Percentiles rank a stretch among this genome's conserved stretches.
Conservation (phyloP, 2,329 filamentous ascomycete genomes). For the Chalara sp. region DNA sequence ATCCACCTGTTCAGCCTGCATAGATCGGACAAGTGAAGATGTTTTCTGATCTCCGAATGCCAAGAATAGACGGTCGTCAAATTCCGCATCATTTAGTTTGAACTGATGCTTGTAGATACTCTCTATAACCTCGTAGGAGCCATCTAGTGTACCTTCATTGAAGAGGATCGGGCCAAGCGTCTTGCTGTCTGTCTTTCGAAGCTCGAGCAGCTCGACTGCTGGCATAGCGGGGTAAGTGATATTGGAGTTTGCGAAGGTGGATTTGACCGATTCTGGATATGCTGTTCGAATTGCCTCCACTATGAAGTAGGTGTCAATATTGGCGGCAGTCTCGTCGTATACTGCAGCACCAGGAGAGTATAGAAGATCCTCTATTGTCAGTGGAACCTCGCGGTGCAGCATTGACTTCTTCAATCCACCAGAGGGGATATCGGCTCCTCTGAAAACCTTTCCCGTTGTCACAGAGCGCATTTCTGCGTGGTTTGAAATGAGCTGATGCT, state of each 20-base stretch:
- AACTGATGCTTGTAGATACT: not conserved
- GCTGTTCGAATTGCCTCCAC: slow-evolving; percentile 1
- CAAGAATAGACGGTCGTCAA: slow-evolving; percentile 3
- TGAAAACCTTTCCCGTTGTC: slow-evolving; percentile 1
- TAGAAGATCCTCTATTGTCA: slow-evolving; percentile 2
- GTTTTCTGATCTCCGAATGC: slow-evolving; percentile 4
- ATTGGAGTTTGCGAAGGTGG: not conserved
- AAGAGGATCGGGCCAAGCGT: not conserved
- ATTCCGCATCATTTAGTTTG: not conserved
- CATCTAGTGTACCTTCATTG: not conserved
- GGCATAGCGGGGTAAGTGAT: not conserved
- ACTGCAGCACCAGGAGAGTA: slow-evolving; percentile 1
- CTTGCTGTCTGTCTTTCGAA: slow-evolving; percentile 1
- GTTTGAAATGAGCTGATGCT: slow-evolving; percentile 5
- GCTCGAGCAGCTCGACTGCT: not conserved
- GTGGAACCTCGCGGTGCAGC: not conserved
- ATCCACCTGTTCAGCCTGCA: slow-evolving; percentile 2
- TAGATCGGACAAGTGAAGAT: slow-evolving; percentile 4
- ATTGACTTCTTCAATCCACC: slow-evolving; percentile 1
- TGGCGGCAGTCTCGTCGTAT: not conserved
- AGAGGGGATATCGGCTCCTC: not conserved
- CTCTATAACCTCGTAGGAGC: not conserved
- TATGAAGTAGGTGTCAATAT: slow-evolving; percentile 1
- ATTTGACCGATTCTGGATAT: slow-evolving; percentile 3
- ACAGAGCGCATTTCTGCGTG: slow-evolving; percentile 2